Conservation (phyloP, 2,329 filamentous ascomycete genomes). For the Rhynchosporium graminicola region DNA sequence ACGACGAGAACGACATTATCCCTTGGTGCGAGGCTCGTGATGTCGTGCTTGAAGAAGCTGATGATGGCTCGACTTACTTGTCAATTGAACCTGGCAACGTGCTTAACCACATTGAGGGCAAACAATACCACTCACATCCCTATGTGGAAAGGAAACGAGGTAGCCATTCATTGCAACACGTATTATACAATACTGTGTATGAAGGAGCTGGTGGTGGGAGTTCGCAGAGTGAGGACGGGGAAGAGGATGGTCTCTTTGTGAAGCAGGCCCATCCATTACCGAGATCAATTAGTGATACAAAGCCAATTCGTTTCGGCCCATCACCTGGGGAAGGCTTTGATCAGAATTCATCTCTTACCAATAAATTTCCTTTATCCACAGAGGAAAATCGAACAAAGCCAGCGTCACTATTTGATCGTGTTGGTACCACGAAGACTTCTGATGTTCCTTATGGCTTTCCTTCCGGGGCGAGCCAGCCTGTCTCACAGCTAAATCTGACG, state of each 20-base stretch:
- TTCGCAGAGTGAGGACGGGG: conserved; percentile 27
- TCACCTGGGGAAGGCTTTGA: background rate
- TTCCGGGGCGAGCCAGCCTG: background rate
- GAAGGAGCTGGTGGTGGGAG: conserved; percentile 33
- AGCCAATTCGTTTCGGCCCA: background rate
- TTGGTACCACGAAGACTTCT: conserved; percentile 17
- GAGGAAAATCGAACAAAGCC: conserved; percentile 14
- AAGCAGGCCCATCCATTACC: conserved; percentile 22
- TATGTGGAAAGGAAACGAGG: conserved; percentile 64
- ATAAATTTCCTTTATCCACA: background rate
- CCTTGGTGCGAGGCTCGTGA: conserved; percentile 62
- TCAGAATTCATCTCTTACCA: background rate
- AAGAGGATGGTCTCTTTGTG: conserved; percentile 35
- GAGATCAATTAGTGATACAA: background rate
- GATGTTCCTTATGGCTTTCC: conserved; percentile 11
- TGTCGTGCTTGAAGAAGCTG: conserved; percentile 52
- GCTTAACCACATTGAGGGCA: conserved; percentile 46
- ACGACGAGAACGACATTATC: conserved; percentile 65
- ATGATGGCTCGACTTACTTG: conserved; percentile 40
- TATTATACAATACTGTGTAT: conserved; percentile 58
- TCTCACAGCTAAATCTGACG: background rate
- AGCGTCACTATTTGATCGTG: conserved; percentile 27
- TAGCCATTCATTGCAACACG: conserved; percentile 50
- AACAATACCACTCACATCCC: conserved; percentile 56
- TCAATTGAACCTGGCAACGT: conserved; percentile 35